Percentiles rank a stretch among this genome's conserved stretches.
Evolutionary conservation across 2,329 filamentous ascomycete genomes (phyloP).

Genomic region (Fusarium hostae): DNA sequence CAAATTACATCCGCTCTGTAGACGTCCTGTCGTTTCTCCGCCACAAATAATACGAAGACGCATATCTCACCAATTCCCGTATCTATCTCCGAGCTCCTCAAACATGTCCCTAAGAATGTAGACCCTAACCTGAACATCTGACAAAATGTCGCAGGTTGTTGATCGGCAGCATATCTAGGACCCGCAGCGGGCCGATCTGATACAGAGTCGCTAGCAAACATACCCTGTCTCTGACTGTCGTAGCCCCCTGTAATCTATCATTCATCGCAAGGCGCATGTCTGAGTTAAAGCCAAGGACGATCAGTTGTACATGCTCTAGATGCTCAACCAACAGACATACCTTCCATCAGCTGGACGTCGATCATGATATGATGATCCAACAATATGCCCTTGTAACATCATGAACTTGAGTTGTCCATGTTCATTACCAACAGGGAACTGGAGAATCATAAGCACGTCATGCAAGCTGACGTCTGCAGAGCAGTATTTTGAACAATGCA

Average conservation of each 20-base stretch:
- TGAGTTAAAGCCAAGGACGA: conserved; percentile 11
- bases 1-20: conserved; percentile 25
- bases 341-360: conserved; percentile 10
- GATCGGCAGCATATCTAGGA: conserved; percentile 34
- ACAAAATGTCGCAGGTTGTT: conserved; percentile 33
- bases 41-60: background rate
- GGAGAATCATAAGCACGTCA: conserved; percentile 5
- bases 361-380: conserved; percentile 27
- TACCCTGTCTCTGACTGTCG: conserved; percentile 4
- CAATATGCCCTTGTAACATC: background rate
- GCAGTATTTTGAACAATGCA: background rate
- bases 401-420: background rate
- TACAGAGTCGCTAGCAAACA: conserved; percentile 21
- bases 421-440: background rate
- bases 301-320: background rate
- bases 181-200: conserved; percentile 41
- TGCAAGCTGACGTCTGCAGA: conserved; percentile 26
- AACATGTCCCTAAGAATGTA: background rate
- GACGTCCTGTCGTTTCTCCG: conserved; percentile 15
- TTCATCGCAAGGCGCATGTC: conserved; percentile 7
- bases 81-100: conserved; percentile 10
- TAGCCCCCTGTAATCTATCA: conserved; percentile 17
- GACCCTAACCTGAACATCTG: conserved; percentile 22
- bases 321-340: conserved; percentile 19
- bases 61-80: conserved; percentile 9